Evolutionary conservation across 2,329 filamentous ascomycete genomes (phyloP), one percentile per base, ranked within the genome.

Genomic region (Massarina eburnea): DNA sequence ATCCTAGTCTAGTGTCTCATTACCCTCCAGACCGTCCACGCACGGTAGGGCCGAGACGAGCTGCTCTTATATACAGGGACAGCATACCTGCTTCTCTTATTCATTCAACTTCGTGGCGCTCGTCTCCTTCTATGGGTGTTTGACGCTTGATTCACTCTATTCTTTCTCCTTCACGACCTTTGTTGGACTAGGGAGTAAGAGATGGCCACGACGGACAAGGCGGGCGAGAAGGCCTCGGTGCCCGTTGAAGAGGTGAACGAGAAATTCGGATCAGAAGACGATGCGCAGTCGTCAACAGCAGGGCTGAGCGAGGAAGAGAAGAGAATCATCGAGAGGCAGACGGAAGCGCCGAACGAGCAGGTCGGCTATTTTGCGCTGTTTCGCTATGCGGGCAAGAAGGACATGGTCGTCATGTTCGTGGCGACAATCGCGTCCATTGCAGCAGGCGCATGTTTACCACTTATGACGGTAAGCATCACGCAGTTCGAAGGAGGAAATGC

Each of bases 361-460:
- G 66, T 77, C 35, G 67, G 67, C 2, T 77, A 74, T 69, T 54
- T 76, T 62, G 59, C 70, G 54, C 45, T 78, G 6, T 76, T 73
- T 56, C 71, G 74, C 26, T 76, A 76, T 63, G 72, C 73, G 4
- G 74, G 67, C 8, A 62, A 52, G 14, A 70, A 65, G 36, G 72
- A 76, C 30, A 47, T 64, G 6, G 14, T 68, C 2, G 68, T 76
- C 45, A 74, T 76, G 63, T 41, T 58, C 9, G 68, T 89, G 43
- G 81, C 84, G 40, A 64, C 76, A 21, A 58, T 92, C 43, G 81
- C 81, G 46, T 80, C 87, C 52, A 87, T 91, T 54, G 83, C 78
- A 26, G 85, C 83, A 15, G 89, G 89, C 49, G 88, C 88, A 44
- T 85, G 86, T 7, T 70, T 92, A 49, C 89, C 89, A 5, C 42